These are phyloP conservation scores for Neofusicoccum parvum DNA, from an alignment of 2,329 filamentous ascomycete genomes.

Conservation along the genomic window DNA sequence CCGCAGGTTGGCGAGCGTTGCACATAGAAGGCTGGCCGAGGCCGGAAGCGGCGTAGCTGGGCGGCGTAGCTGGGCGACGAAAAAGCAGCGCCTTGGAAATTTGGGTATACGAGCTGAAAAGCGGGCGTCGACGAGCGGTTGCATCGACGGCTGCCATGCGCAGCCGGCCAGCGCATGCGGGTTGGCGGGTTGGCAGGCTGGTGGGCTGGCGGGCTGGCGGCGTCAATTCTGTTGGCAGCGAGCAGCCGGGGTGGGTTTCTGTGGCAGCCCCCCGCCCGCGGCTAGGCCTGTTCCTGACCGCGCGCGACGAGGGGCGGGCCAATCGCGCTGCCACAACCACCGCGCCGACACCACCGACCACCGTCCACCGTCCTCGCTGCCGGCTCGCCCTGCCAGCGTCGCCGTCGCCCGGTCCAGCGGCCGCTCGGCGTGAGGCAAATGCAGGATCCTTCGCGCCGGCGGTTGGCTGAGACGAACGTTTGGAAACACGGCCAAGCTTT, in stretches of 20 bases:
- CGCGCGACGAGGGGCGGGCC: not conserved
- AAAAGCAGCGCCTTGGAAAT: not conserved
- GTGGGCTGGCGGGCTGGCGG: not conserved
- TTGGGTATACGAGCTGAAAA: not conserved
- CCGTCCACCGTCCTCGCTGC: not conserved
- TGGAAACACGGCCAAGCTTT: constrained; percentile 14
- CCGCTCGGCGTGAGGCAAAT: not conserved
- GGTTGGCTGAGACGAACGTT: not conserved
- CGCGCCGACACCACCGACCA: not conserved
- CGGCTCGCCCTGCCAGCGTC: not conserved
- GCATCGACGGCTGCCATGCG: not conserved
- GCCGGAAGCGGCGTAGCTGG: not conserved
- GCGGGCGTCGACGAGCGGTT: not conserved
- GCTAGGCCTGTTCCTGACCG: constrained; percentile 9
- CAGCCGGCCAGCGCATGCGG: not conserved
- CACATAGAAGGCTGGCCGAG: not conserved
- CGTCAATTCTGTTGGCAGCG: not conserved
- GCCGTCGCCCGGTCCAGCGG: not conserved
- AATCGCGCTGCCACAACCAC: not conserved
- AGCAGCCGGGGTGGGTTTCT: not conserved
- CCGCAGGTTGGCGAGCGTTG: not conserved
- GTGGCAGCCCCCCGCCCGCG: not conserved
- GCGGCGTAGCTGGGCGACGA: too few relatives aligned
- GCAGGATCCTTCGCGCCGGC: not conserved
- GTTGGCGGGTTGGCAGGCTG: not conserved